Evolutionary conservation across 306 rosid genomes (phyloP), one percentile per base, ranked within the genome.

Genomic region (Rosa lucieae): DNA sequence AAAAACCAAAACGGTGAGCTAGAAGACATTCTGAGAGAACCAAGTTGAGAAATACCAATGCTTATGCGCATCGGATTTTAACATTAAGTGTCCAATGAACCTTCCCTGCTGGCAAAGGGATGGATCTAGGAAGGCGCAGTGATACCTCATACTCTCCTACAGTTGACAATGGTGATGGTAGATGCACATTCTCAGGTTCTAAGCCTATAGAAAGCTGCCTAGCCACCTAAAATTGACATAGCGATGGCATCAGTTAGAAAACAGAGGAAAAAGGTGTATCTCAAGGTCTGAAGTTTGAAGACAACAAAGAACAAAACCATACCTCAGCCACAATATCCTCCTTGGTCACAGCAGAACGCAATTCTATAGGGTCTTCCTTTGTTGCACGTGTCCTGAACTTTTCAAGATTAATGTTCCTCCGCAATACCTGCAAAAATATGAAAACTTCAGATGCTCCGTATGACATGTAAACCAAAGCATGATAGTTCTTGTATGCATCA

Each of bases 61-160:
- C 70, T 80, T 77, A 94, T 77, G 82, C 84, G 80, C 92, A 80
- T 76, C 97, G 84, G 86, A 94, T 32, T 85, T 92, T 94, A 59
- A 92, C 94, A 43, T 86, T 80, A 62, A 94, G 92, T 20, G 78
- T 84, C 97, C 97, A 94, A 71, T 87, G 83, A 87, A 90, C 70
- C 84, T 84, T 89, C 77, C 98, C 97, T 75, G 87, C 89, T 0
- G 97, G 98, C 79, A 94, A 77, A 10, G 97, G 85, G 65, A 94
- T 90, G 58, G 97, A 90, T 87, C 82, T 94, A 0, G 98, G 98
- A 56, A 94, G 85, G 58, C 90, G 93, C 72, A 94, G 81, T 13
- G 94, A 93, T 87, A 92, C 92, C 81, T 92, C 95, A 76, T 87
- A 89, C 85, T 92, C 97, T 75, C 98, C 97, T 72, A 93, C 73